Base-by-base conservation (phyloP, 169 alveolate genomes). In the Eimeria falciformis region DNA sequence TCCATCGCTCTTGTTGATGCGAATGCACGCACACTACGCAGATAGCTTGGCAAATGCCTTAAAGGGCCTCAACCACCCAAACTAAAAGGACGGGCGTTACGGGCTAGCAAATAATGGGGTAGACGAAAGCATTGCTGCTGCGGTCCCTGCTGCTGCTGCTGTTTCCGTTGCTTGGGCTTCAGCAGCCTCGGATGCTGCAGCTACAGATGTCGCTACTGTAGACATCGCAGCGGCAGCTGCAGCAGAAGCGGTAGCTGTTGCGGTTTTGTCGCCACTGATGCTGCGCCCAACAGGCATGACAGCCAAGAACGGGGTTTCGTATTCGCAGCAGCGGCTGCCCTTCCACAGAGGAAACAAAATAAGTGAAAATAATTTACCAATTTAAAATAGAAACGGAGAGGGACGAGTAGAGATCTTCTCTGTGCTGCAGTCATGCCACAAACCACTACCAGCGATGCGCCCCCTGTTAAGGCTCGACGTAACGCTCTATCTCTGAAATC, bases 131-230 rank as follows among this genome's bases (percentile, higher is more conserved):
- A 3, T 23, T 58, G 17, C 23, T 5, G 17, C 17, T 58, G 3
- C 23, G 69, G 37, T 58, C 37, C 17, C 69, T 58, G 69, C 69
- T 58, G 69, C 69, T 58, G 69, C 69, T 58, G 69, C 69, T 23
- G 23, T 58, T 29, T 58, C 69, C 3, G 69, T 29, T 58, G 69
- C 40, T 25, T 5, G 5, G 9, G 77, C 40, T 9, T 37, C 77
- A 66, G 77, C 77, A 66, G 77, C 77, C n/a, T 37, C 43, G 9
- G 77, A 37, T n/a, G 81, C 81, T 27, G 47, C 81, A 33, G 81
- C 81, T 68, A 50, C 47, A 1, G 50, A 45, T 29, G 81, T 50
- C 1, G 7, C 81, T 68, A 25, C 25, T 29, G 47, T n/a, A n/a
- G n/a, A n/a, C n/a, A n/a, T n/a, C n/a, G n/a, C n/a, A n/a, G n/a